Base-by-base conservation (phyloP, 179 eudicot genomes). In the Carnegiea gigantea region DNA sequence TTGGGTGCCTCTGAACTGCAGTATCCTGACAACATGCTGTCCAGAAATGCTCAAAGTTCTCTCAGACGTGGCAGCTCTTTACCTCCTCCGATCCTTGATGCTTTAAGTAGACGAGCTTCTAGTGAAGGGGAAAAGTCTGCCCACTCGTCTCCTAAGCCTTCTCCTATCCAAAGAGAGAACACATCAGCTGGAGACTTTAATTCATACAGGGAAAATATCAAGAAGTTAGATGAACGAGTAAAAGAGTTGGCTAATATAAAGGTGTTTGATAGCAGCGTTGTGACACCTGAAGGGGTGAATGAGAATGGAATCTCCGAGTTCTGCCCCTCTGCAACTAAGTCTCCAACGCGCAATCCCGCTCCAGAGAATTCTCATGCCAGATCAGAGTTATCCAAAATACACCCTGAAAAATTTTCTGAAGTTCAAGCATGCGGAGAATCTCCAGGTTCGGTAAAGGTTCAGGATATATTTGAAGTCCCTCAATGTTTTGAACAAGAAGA, bases 381-480 rank as follows among this genome's bases (percentile, higher is more conserved):
- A 85, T 72, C 44, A 38, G 83, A 74, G 68, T 68, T 81, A 51
- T 24, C 51, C 43, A 23, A 62, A 57, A 84, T 76, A 48, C 28
- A 75, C 70, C 76, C 87, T n/a, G 85, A 80, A 26, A 82, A 77
- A 21, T 81, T 48, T 24, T 12, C 10, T 17, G 83, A 75, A n/a
- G 81, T 54, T 65, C 86, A 83, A 79, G 71, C 53, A 48, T 62
- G 82, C 60, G 72, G 73, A 53, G 84, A 78, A 46, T 81, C 84
- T 77, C 67, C 84, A 13, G 13, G 40, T 38, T 67, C 72, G 10
- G 59, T 83, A 4, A 82, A 65, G 51, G 91, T 92, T 23, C 90
- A 89, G 83, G 99, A 96, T 89, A 92, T 94, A 26, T 96, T 90
- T 83, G 99, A 96, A 92, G 99, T 94, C 70, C 97, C 96, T 30